phyloP scores from a whole-genome alignment of 2,329 filamentous ascomycete genomes.

The Cladosporium sp. region DNA sequence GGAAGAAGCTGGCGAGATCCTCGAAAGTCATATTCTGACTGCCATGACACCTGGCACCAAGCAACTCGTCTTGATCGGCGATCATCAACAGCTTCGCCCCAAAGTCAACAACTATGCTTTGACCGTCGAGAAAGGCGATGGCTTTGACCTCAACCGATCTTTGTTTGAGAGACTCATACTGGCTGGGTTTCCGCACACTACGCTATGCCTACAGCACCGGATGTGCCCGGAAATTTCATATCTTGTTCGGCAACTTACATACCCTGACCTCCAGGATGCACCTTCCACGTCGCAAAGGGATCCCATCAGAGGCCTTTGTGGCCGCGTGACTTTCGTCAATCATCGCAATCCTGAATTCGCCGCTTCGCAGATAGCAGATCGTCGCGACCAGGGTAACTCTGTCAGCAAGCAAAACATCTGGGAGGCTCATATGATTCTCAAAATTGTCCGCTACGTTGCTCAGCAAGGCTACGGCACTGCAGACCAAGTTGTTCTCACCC shows the following conservation, averaged over 20 bases:
- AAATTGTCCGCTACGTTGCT: slow-evolving; percentile 60
- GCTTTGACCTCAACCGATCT: slow-evolving; percentile 56
- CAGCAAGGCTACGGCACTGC: slow-evolving; percentile 59
- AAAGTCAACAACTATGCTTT: slow-evolving; percentile 54
- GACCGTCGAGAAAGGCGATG: slow-evolving; percentile 47
- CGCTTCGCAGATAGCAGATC: slow-evolving; percentile 8
- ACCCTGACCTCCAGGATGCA: slow-evolving; percentile 54
- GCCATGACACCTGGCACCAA: slow-evolving; percentile 57
- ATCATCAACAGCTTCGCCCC: slow-evolving; percentile 60
- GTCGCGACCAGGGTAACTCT: slow-evolving; percentile 15
- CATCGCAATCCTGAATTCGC: slow-evolving; percentile 47
- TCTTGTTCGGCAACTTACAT: slow-evolving; percentile 56
- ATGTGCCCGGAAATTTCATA: slow-evolving; percentile 62
- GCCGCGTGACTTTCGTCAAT: slow-evolving; percentile 56
- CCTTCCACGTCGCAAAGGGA: slow-evolving; percentile 37
- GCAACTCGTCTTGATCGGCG: slow-evolving; percentile 61
- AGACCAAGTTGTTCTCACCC: slow-evolving; percentile 67
- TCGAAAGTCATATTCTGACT: slow-evolving; percentile 60
- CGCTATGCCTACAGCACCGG: slow-evolving; percentile 56
- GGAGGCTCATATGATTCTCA: slow-evolving; percentile 59
- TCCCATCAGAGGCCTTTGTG: slow-evolving; percentile 48
- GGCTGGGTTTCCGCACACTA: slow-evolving; percentile 25
- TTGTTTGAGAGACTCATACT: slow-evolving; percentile 56
- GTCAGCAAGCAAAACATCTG: slow-evolving; percentile 45
- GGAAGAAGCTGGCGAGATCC: slow-evolving; percentile 66